These are phyloP conservation scores for Areca catechu DNA, from an alignment of 176 grass and related monocot species.

Conservation along the genomic window DNA sequence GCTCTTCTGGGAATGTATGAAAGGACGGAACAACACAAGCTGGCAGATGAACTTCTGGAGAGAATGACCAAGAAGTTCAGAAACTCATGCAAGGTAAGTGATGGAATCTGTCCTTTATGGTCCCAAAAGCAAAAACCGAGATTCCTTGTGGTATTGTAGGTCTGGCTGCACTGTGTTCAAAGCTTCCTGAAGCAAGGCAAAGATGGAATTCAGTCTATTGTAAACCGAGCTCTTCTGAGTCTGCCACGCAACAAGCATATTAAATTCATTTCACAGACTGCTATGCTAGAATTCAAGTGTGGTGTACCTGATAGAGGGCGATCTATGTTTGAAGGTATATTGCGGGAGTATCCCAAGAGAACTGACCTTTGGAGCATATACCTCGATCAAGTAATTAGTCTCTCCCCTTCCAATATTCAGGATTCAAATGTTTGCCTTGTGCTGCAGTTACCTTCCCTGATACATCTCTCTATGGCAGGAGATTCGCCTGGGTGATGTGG, in stretches of 20 bases:
- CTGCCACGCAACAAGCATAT: slow-evolving; percentile 70
- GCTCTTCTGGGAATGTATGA: slow-evolving; percentile 84
- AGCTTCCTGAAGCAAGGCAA: slow-evolving; percentile 56
- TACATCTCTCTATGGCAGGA: slow-evolving; percentile 39
- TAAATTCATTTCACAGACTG: slow-evolving; percentile 69
- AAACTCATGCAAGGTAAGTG: slow-evolving; percentile 76
- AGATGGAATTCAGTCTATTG: slow-evolving; percentile 46
- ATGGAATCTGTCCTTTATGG: not conserved
- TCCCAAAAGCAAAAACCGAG: not conserved
- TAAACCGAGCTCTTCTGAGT: slow-evolving; percentile 81
- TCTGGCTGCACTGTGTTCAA: slow-evolving; percentile 66
- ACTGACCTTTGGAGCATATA: slow-evolving; percentile 96
- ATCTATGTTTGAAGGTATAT: slow-evolving; percentile 83
- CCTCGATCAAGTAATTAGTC: slow-evolving; percentile 74
- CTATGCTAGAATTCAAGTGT: slow-evolving; percentile 85
- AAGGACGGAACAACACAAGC: slow-evolving; percentile 58
- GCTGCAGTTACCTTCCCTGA: slow-evolving; percentile 7
- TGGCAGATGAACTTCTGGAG: slow-evolving; percentile 69
- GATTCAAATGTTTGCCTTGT: not conserved
- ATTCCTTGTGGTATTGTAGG: slow-evolving; percentile 32
- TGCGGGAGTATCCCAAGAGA: slow-evolving; percentile 86
- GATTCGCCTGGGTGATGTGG: slow-evolving; percentile 62
- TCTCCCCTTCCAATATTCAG: slow-evolving; percentile 12
- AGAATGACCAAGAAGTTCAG: slow-evolving; percentile 97
- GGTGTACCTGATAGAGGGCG: slow-evolving; percentile 69